Evolutionary conservation across 768 basidiomycete species (phyloP).

Genomic region (Naganishia antarctica): DNA sequence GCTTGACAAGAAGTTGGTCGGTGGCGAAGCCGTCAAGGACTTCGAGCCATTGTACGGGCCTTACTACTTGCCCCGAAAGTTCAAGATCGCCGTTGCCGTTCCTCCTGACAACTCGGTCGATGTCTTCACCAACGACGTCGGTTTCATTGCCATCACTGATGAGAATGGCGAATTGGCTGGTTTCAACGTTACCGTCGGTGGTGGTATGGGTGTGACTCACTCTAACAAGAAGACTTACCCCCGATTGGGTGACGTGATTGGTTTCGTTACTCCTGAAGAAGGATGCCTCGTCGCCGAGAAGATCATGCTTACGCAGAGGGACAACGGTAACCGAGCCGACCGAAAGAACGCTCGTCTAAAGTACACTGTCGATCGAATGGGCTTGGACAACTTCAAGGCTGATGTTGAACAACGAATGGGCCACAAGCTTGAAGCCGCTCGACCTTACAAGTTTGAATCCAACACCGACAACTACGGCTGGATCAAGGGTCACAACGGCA

Average conservation of each 20-base stretch:
- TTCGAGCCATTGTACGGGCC: constrained; percentile 96
- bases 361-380: constrained; percentile 96
- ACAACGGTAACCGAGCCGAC: constrained; percentile 89
- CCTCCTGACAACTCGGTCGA: constrained; percentile 96
- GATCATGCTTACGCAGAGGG: constrained; percentile 87
- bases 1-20: constrained; percentile 94
- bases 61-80: constrained; percentile 93
- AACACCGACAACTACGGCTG: constrained; percentile 96
- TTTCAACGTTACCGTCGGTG: constrained; percentile 90
- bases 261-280: constrained; percentile 86
- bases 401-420: constrained; percentile 88
- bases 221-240: constrained; percentile 99
- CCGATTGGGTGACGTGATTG: constrained; percentile 75
- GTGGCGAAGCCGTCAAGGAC: constrained; percentile 87
- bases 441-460: constrained; percentile 72
- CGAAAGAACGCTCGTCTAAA: constrained; percentile 65
- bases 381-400: constrained; percentile 74
- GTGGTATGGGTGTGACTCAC: constrained; percentile 99
- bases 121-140: constrained; percentile 81
- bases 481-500: constrained; percentile 78
- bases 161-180: constrained; percentile 71
- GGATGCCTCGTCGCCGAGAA: constrained; percentile 82
- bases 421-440: constrained; percentile 66
- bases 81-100: constrained; percentile 93
- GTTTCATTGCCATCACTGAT: constrained; percentile 88